Evolutionary conservation across 306 rosid genomes (phyloP).

Genomic region (Ormosia semicastrata): DNA sequence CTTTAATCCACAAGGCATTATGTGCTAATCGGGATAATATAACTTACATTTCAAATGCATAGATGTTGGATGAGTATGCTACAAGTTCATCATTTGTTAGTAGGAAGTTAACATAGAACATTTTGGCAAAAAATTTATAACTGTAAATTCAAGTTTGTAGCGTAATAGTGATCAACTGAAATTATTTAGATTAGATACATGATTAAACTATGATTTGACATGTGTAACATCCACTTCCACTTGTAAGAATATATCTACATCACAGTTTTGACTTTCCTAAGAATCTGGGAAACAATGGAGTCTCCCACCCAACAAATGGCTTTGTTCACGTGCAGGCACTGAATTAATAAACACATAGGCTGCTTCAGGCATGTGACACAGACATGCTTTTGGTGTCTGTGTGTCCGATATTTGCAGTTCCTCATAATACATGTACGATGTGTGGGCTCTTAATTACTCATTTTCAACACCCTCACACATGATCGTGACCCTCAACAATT

Average conservation of each 20-base stretch:
- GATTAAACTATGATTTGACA: conserved; percentile 33
- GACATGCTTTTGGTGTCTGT: conserved; percentile 38
- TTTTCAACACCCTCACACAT: conserved; percentile 12
- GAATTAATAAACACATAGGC: conserved; percentile 18
- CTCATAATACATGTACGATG: conserved; percentile 35
- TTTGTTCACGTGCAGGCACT: conserved; percentile 37
- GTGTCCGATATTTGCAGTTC: conserved; percentile 38
- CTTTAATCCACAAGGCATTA: no score
- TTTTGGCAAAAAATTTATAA: not conserved
- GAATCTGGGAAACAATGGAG: not conserved
- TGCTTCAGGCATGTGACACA: conserved; percentile 41
- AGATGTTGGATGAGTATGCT: not conserved
- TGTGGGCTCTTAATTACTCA: conserved; percentile 33
- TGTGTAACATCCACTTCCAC: not conserved
- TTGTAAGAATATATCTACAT: conserved; percentile 22
- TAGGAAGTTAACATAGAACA: not conserved
- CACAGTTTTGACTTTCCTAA: conserved; percentile 18
- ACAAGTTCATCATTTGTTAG: not conserved
- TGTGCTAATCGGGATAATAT: no score
- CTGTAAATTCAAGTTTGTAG: not conserved
- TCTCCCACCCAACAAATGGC: not conserved
- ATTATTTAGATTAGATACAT: not conserved
- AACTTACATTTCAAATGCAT: not conserved
- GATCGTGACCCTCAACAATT: conserved; percentile 35
- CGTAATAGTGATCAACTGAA: not conserved